A percentile compares a stretch with the other conserved stretches of the same genome.
These are phyloP conservation scores for Diaporthe vaccinii DNA, from an alignment of 2,329 filamentous ascomycete species.

Conservation along the genomic window DNA sequence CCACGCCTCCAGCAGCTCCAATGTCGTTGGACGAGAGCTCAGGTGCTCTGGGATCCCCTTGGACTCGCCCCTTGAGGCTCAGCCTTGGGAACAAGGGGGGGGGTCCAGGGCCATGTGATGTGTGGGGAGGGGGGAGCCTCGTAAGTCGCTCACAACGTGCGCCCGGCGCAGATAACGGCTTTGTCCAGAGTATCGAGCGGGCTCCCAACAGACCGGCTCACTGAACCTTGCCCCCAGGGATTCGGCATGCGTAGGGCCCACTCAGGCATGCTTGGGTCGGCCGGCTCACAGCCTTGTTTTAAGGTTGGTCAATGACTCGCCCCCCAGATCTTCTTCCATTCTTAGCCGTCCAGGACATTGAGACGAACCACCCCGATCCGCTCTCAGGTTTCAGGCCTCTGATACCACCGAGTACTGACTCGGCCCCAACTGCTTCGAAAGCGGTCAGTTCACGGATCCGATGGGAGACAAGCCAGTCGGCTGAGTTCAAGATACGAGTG, in stretches of 20 bases:
- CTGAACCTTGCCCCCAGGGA: neutral
- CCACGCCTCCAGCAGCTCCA: constrained; percentile 16
- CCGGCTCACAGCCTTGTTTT: constrained; percentile 27
- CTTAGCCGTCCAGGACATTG: constrained; percentile 23
- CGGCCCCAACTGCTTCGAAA: neutral
- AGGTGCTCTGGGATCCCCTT: neutral
- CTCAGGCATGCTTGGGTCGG: neutral
- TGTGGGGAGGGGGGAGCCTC: constrained; percentile 2
- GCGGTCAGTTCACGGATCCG: constrained; percentile 3
- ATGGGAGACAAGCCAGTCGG: neutral
- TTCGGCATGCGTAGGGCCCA: neutral
- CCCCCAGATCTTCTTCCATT: constrained; percentile 28
- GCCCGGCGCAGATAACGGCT: constrained; percentile 13
- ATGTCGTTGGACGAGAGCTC: constrained; percentile 13
- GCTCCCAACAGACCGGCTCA: constrained; percentile 16
- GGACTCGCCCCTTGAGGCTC: constrained; percentile 11
- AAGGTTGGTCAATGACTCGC: constrained; percentile 30
- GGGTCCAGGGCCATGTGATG: constrained; percentile 10
- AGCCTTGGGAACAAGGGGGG: constrained; percentile 21
- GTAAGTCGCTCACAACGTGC: constrained; percentile 21
- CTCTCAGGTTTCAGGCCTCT: constrained; percentile 19
- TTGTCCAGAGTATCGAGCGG: neutral
- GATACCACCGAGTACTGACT: constrained; percentile 21
- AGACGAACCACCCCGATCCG: constrained; percentile 29
- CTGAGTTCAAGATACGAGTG: neutral